A percentile compares a stretch with the other conserved stretches of the same genome.
phyloP scores from a whole-genome alignment of 2,329 filamentous ascomycete genomes.

The Arthrobotrys entomopaga region DNA sequence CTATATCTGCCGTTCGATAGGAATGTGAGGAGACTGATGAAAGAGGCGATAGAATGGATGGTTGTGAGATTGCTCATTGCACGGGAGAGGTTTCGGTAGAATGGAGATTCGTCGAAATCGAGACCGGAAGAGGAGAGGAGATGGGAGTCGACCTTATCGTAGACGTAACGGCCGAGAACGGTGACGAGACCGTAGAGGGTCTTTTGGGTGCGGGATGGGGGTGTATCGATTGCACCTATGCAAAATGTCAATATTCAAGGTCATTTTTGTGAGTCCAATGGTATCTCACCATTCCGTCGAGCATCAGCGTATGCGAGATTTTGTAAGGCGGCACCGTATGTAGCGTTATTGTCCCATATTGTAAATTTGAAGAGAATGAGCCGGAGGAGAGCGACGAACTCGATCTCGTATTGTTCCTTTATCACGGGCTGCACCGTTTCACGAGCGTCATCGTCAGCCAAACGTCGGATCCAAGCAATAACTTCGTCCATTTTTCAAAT shows the following conservation, averaged over 20 bases:
- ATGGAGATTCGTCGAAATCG: conserved; percentile 60
- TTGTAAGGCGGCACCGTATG: conserved; percentile 91
- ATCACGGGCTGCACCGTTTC: conserved; percentile 40
- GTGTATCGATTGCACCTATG: conserved; percentile 70
- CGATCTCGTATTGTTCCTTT: conserved; percentile 62
- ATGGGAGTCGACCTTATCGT: conserved; percentile 56
- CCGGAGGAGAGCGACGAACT: conserved; percentile 81
- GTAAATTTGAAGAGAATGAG: conserved; percentile 90
- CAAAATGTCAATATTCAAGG: neutral
- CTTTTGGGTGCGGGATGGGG: conserved; percentile 86
- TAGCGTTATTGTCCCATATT: conserved; percentile 95
- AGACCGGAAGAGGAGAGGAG: conserved; percentile 35
- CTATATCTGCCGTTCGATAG: conserved; percentile 89
- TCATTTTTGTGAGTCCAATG: neutral
- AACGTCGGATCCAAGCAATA: neutral
- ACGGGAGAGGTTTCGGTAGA: conserved; percentile 70
- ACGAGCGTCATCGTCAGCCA: conserved; percentile 22
- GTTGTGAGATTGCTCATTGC: conserved; percentile 77
- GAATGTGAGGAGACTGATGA: conserved; percentile 88
- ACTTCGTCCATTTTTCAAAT: too few species aligned
- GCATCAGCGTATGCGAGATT: conserved; percentile 91
- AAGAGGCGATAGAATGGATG: conserved; percentile 81
- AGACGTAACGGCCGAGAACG: conserved; percentile 86
- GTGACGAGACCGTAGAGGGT: conserved; percentile 83
- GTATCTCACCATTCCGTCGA: conserved; percentile 64